Base-by-base conservation (phyloP, 176 grass and related monocot species). In the Poa annua region DNA sequence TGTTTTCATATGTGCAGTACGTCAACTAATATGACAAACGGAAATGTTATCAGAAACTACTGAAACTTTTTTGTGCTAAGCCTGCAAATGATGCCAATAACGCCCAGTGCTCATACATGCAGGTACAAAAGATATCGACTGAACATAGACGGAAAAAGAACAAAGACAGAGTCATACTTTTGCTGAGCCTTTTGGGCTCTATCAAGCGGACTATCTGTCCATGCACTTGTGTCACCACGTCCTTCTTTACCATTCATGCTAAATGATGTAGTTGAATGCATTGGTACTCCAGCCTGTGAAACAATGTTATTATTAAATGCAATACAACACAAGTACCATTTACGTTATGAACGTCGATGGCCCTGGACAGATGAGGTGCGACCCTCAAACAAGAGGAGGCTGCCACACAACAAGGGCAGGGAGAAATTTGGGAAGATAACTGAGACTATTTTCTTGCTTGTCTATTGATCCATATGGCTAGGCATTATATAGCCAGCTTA, bases 191-290 rank as follows among this genome's bases (percentile, higher is more conserved):
- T 91, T 56, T 98, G 89, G 1, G 89, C 96, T 91, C 94, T 93
- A 80, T 95, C 92, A 84, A 95, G 91, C 64, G 96, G 92, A 65
- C 41, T 90, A 83, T 95, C 93, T 34, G 96, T 98, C 93, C 96
- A 98, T 22, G 61, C 49, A 85, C 88, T 93, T 54, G 93, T 91
- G 88, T 98, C 96, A 67, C 91, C 96, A 24, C 96, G 87, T 38
- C 93, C 96, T 84, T 95, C 92, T 92, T 92, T 98, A 68, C 82
- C 89, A 61, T 85, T 88, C 87, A 76, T 91, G 69, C 91, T 95
- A 86, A 98, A 98, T 74, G 96, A 90, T 17, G 73, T 95, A 82
- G 92, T 93, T 52, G 92, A 95, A 74, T 95, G 92, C 96, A 90
- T 95, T 42, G 91, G 77, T 84, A 98, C 88, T 77, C 96, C 96